Evolutionary conservation across 371 early-diverging fungal species (phyloP).

Genomic region (Batkoa obscura): DNA sequence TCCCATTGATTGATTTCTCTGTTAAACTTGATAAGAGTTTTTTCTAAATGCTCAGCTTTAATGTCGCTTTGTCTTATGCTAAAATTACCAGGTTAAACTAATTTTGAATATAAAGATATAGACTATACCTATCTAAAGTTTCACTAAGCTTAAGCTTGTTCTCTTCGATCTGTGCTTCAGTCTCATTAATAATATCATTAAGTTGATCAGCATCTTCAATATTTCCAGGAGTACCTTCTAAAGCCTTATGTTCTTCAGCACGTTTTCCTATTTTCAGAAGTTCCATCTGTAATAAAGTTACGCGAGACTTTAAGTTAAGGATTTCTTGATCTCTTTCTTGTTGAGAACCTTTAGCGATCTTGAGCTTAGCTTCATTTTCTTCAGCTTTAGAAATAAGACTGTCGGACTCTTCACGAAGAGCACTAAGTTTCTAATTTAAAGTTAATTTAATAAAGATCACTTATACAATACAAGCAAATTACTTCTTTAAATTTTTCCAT

Average conservation of each 20-base stretch:
- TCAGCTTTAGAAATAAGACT: background rate
- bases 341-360: background rate
- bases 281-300: conserved; percentile 4
- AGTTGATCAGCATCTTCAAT: conserved; percentile 3
- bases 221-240: conserved; percentile 3
- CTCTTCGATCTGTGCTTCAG: background rate
- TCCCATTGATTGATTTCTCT: conserved; percentile 1
- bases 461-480: background rate
- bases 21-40: background rate
- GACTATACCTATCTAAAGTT: conserved; percentile 5
- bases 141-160: background rate
- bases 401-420: conserved; percentile 4
- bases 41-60: conserved; percentile 4
- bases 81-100: background rate
- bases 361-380: conserved; percentile 2
- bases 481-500: conserved; percentile 7
- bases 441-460: background rate
- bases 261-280: conserved; percentile 4
- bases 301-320: background rate
- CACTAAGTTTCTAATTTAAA: conserved; percentile 1
- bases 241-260: conserved; percentile 5
- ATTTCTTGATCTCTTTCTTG: conserved; percentile 5
- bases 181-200: conserved; percentile 5
- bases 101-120: background rate
- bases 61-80: conserved; percentile 2